Evolutionary conservation across 345 rosid species (phyloP).

Genomic region (Lepidium africanum): DNA sequence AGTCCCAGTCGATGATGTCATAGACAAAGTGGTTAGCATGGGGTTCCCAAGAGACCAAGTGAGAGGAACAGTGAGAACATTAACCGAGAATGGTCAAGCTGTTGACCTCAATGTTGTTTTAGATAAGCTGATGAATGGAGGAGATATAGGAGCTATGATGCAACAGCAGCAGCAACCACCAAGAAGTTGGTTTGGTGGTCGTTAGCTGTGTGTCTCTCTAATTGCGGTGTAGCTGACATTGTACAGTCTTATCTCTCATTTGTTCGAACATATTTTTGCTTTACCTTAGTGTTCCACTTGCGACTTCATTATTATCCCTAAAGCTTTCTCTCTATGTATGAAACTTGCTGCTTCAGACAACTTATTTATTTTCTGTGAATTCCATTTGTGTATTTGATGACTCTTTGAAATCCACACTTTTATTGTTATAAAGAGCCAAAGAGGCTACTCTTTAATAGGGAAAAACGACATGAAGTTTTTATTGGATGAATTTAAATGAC

Average conservation of each 20-base stretch:
- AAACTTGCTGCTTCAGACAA: not conserved
- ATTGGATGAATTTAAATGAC: not conserved
- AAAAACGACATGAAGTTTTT: not conserved
- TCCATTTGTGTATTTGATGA: slow-evolving; percentile 1
- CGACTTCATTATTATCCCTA: not conserved
- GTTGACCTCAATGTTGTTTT: slow-evolving; percentile 86
- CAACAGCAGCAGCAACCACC: slow-evolving; percentile 60
- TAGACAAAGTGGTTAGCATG: slow-evolving; percentile 75
- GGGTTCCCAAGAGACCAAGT: slow-evolving; percentile 92
- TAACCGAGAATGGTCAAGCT: slow-evolving; percentile 80
- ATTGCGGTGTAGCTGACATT: slow-evolving; percentile 6
- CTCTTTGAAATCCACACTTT: not conserved
- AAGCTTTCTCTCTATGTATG: not conserved
- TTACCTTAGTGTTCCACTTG: not conserved
- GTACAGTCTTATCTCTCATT: slow-evolving; percentile 17
- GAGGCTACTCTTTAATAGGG: not conserved
- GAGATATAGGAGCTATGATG: slow-evolving; percentile 29
- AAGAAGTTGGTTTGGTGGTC: slow-evolving; percentile 68
- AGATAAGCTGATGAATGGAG: slow-evolving; percentile 92
- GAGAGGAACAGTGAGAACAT: slow-evolving; percentile 62
- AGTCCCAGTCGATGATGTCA: slow-evolving; percentile 72
- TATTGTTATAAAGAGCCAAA: not conserved
- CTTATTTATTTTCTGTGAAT: not conserved
- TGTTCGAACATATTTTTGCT: not conserved
- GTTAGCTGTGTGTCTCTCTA: slow-evolving; percentile 28